Evolutionary conservation across 139 green algal genomes (phyloP).

Genomic region (Chlamydomonas eustigma): DNA sequence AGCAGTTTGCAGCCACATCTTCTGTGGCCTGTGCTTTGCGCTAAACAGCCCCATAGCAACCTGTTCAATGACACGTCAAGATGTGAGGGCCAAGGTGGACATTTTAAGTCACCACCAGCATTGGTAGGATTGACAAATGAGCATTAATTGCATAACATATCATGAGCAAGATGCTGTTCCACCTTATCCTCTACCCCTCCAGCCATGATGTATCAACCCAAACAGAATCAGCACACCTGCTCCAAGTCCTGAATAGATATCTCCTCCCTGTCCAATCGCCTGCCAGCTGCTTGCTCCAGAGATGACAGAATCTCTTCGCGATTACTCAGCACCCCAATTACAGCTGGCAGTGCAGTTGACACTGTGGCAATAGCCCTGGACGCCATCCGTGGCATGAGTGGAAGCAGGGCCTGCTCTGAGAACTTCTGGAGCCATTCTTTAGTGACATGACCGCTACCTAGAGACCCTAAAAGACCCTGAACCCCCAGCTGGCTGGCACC

Average conservation of each 20-base stretch:
- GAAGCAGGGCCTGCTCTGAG: not conserved
- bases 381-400: not conserved
- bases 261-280: not conserved
- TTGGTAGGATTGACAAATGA: no score
- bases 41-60: not conserved
- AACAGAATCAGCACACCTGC: not conserved
- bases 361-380: not conserved
- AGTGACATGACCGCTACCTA: not conserved
- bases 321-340: not conserved
- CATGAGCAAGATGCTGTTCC: no score
- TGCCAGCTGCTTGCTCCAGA: not conserved
- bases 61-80: not conserved
- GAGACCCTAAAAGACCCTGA: not conserved
- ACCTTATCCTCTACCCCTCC: not conserved
- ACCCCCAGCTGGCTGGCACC: not conserved
- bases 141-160: no score
- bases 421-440: not conserved
- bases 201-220: not conserved
- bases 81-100: not conserved
- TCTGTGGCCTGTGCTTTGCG: not conserved
- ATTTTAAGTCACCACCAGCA: not conserved
- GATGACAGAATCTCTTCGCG: not conserved
- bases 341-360: not conserved
- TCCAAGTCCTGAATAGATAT: not conserved
- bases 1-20: not conserved